Percentiles rank a stretch among this genome's conserved stretches.
phyloP scores from a whole-genome alignment of 305 asterid species.

The Solanum hybrid region DNA sequence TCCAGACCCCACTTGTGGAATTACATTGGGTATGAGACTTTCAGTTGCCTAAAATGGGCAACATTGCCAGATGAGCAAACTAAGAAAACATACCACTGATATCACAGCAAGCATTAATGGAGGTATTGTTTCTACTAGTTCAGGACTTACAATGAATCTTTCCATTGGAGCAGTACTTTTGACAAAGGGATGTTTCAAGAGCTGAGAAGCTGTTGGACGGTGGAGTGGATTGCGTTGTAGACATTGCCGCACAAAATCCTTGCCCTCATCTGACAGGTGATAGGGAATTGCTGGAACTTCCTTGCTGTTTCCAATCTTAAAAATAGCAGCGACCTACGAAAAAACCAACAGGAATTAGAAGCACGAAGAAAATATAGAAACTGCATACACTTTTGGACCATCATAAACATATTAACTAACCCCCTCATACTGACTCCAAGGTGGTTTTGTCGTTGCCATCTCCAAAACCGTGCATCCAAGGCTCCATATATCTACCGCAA shows the following conservation, averaged over 20 bases:
- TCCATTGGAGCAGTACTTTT: constrained; percentile 14
- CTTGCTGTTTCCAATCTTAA: constrained; percentile 61
- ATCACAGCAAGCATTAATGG: background rate
- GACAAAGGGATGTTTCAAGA: constrained; percentile 62
- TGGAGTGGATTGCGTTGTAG: constrained; percentile 50
- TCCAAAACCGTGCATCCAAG: constrained; percentile 78
- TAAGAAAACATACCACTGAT: background rate
- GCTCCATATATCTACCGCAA: constrained; percentile 77
- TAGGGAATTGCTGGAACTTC: constrained; percentile 57
- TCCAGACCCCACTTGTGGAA: background rate
- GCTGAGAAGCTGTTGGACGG: constrained; percentile 68
- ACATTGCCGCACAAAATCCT: constrained; percentile 51
- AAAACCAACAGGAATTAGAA: constrained; percentile 7
- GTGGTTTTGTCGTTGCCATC: constrained; percentile 78
- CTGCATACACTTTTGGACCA: background rate
- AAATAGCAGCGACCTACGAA: constrained; percentile 59
- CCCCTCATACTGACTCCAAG: constrained; percentile 76
- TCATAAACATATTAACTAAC: constrained; percentile 24
- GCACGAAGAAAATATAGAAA: background rate
- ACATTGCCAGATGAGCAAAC: background rate
- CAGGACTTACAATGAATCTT: constrained; percentile 9
- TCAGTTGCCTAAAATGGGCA: background rate
- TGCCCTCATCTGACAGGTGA: constrained; percentile 56
- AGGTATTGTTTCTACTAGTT: background rate
- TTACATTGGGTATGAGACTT: background rate